These are phyloP conservation scores for Hyaloscypha bicolor DNA, from an alignment of 495 filamentous ascomycete species.

Conservation along the genomic window DNA sequence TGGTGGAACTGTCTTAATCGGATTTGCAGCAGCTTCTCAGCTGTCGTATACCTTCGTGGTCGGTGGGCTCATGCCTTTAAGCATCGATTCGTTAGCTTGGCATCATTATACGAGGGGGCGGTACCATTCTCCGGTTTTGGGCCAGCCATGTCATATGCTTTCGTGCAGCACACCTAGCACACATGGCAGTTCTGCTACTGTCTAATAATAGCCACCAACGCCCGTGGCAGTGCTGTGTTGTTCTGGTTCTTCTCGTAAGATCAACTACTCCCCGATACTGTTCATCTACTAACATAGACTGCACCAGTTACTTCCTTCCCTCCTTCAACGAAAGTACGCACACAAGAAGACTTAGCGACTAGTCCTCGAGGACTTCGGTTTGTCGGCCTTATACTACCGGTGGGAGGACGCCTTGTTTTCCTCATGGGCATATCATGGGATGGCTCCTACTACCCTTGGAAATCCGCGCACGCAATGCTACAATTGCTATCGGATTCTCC, in stretches of 20 bases:
- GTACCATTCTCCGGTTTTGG: slow-evolving; percentile 27
- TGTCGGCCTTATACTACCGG: slow-evolving; percentile 38
- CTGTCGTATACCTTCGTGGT: slow-evolving; percentile 23
- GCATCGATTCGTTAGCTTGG: slow-evolving; percentile 11
- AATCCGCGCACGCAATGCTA: slow-evolving; percentile 42
- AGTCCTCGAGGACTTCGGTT: slow-evolving; percentile 36
- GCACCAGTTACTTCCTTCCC: slow-evolving; percentile 32
- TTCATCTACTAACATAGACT: no score
- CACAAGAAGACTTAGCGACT: slow-evolving; percentile 12
- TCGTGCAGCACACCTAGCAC: slow-evolving; percentile 22
- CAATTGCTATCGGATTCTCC: slow-evolving; percentile 42
- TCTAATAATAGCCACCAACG: slow-evolving; percentile 35
- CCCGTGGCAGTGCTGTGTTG: slow-evolving; percentile 29
- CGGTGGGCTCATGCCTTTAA: slow-evolving; percentile 14
- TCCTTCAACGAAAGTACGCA: slow-evolving; percentile 28
- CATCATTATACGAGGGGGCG: slow-evolving; percentile 31
- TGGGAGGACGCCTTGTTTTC: slow-evolving; percentile 37
- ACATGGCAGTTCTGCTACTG: slow-evolving; percentile 41
- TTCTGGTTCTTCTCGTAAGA: slow-evolving; percentile 28
- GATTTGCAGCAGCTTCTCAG: slow-evolving; percentile 37
- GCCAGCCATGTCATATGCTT: slow-evolving; percentile 33
- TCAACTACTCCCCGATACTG: no score
- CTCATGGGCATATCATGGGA: slow-evolving; percentile 44
- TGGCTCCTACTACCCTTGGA: slow-evolving; percentile 45
- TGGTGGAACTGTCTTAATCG: slow-evolving; percentile 32